Percentiles rank a stretch among this genome's conserved stretches.
Evolutionary conservation across 345 rosid species (phyloP).

Genomic region (Anacardium occidentale): DNA sequence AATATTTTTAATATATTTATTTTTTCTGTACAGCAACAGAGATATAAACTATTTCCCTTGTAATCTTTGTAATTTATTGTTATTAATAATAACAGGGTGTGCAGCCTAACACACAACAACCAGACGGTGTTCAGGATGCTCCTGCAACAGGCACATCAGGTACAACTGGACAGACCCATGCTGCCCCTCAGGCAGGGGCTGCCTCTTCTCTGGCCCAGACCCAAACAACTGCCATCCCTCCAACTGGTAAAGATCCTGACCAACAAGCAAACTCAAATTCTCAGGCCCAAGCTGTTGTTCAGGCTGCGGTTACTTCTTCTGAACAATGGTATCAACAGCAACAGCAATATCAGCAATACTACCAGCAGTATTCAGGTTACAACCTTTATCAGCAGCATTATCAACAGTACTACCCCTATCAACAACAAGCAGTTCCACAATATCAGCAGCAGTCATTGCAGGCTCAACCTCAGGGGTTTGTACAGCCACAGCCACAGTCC

Average conservation of each 20-base stretch:
- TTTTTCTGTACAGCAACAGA: neutral
- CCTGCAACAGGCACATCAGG: constrained; percentile 32
- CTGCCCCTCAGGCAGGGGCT: constrained; percentile 36
- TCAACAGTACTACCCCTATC: constrained; percentile 59
- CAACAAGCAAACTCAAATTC: constrained; percentile 35
- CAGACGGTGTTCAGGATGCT: constrained; percentile 43
- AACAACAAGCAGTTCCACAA: constrained; percentile 44
- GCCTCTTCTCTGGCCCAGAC: constrained; percentile 41
- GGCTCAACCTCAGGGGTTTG: constrained; percentile 30
- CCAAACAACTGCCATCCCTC: constrained; percentile 32
- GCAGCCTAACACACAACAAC: constrained; percentile 48
- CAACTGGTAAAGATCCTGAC: constrained; percentile 35
- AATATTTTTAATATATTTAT: constrained; percentile 11
- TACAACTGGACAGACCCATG: constrained; percentile 37
- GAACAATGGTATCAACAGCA: constrained; percentile 72
- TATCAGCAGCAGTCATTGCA: constrained; percentile 41
- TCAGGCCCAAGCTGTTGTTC: constrained; percentile 38
- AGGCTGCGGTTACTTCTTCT: constrained; percentile 42
- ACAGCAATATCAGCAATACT: constrained; percentile 61
- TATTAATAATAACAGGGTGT: constrained; percentile 44
- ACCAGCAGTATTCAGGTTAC: constrained; percentile 64
- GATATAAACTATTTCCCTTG: neutral
- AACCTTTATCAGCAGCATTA: constrained; percentile 52
- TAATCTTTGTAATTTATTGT: constrained; percentile 14
- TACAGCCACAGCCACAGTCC: constrained; percentile 23